Percentiles rank a stretch among this genome's conserved stretches.
Conservation (phyloP, 1,139 yeast genomes). For the Candida anutae region DNA sequence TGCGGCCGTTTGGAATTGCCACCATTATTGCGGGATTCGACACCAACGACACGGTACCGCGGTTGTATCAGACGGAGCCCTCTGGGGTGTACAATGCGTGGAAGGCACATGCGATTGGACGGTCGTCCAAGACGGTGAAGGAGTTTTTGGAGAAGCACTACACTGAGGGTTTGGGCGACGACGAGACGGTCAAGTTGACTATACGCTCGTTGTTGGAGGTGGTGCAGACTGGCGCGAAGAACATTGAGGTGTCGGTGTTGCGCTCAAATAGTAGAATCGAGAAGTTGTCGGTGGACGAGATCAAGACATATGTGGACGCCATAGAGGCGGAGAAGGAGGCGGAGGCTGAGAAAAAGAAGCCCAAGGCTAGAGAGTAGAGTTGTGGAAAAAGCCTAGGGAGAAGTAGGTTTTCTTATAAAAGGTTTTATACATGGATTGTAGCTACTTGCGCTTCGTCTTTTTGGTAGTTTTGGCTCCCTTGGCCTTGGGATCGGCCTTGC, state of each 20-base stretch:
- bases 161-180: slow-evolving; percentile 62
- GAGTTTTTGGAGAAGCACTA: slow-evolving; percentile 92
- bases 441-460: slow-evolving; percentile 1
- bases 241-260: slow-evolving; percentile 87
- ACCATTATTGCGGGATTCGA: slow-evolving; percentile 95
- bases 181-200: slow-evolving; percentile 72
- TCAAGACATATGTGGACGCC: slow-evolving; percentile 68
- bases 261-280: slow-evolving; percentile 53
- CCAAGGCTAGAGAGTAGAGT: slow-evolving; percentile 8
- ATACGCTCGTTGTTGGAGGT: slow-evolving; percentile 87
- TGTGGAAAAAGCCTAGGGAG: too few species aligned
- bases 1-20: slow-evolving; percentile 90
- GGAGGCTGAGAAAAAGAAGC: slow-evolving; percentile 82
- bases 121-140: slow-evolving; percentile 90
- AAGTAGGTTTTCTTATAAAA: too few species aligned
- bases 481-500: slow-evolving; percentile 13
- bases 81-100: slow-evolving; percentile 98
- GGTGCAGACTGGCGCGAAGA: slow-evolving; percentile 96
- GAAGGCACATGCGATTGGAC: slow-evolving; percentile 97
- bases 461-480: too few species aligned
- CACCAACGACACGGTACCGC: slow-evolving; percentile 72
- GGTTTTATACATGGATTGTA: neutral
- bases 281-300: slow-evolving; percentile 60
- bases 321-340: slow-evolving; percentile 89
- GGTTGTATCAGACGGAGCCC: slow-evolving; percentile 91